Percentiles rank a stretch among this genome's conserved stretches.
phyloP scores from a whole-genome alignment of 345 rosid species.

The Hibiscus mutabilis region DNA sequence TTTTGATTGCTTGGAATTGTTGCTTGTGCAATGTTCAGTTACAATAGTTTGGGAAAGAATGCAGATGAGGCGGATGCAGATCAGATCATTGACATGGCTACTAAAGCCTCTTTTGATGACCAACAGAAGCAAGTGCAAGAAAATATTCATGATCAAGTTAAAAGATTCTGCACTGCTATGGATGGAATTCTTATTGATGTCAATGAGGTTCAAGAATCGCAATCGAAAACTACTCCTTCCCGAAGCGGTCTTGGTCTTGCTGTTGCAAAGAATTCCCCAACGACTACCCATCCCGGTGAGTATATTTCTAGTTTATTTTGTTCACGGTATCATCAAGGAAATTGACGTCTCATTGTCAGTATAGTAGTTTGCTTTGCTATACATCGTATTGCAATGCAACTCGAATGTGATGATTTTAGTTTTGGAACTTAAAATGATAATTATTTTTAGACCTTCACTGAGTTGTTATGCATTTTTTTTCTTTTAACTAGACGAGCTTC shows the following conservation, averaged over 20 bases:
- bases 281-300: constrained; percentile 41
- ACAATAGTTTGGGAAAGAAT: constrained; percentile 62
- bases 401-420: background rate
- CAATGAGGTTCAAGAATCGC: constrained; percentile 18
- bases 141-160: constrained; percentile 59
- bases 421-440: background rate
- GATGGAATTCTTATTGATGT: constrained; percentile 48
- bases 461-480: background rate
- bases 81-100: constrained; percentile 75
- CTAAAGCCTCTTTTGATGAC: constrained; percentile 59
- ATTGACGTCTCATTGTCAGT: background rate
- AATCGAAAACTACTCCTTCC: constrained; percentile 30
- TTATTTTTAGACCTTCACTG: background rate
- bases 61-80: constrained; percentile 80
- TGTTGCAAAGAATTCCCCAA: constrained; percentile 38
- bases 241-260: constrained; percentile 82
- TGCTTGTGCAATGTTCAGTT: constrained; percentile 35
- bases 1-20: background rate
- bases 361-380: background rate
- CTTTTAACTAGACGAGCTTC: background rate
- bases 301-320: background rate
- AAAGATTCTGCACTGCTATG: constrained; percentile 50
- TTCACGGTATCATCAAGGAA: background rate
- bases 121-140: constrained; percentile 83
- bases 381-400: background rate